Evolutionary conservation across 1,284 basidiomycete genomes (phyloP).

Genomic region (Ustilago nuda): DNA sequence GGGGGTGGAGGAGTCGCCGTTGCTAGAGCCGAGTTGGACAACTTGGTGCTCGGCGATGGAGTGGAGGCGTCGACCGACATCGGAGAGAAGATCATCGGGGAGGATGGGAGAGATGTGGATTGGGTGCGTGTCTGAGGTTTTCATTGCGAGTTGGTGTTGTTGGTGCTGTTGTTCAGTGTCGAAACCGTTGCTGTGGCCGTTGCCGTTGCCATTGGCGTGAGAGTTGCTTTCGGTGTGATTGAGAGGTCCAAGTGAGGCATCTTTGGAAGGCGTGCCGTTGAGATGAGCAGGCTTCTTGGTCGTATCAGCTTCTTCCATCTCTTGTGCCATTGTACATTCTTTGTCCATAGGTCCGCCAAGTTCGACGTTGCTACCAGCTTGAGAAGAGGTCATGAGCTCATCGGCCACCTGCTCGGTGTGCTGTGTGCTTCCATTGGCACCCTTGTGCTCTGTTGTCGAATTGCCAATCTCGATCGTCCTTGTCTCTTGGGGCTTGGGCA

Average conservation of each 20-base stretch:
- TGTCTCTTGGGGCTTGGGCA: slow-evolving; percentile 22
- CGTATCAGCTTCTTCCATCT: slow-evolving; percentile 38
- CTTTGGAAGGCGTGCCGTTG: slow-evolving; percentile 10
- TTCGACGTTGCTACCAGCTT: slow-evolving; percentile 41
- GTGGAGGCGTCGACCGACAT: slow-evolving; percentile 45
- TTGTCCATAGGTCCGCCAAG: slow-evolving; percentile 48
- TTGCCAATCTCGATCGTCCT: slow-evolving; percentile 33
- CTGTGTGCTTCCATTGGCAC: not conserved
- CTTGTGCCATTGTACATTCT: slow-evolving; percentile 45
- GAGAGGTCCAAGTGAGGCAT: slow-evolving; percentile 22
- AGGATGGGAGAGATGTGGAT: slow-evolving; percentile 63
- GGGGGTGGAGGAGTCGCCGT: not conserved
- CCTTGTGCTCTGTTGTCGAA: not conserved
- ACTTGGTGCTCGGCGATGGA: slow-evolving; percentile 31
- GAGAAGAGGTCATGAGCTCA: slow-evolving; percentile 26
- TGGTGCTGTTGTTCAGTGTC: slow-evolving; percentile 19
- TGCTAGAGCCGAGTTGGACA: slow-evolving; percentile 7
- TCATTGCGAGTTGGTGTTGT: slow-evolving; percentile 49
- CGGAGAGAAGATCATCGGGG: slow-evolving; percentile 44
- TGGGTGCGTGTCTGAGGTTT: slow-evolving; percentile 66
- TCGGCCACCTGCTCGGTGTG: slow-evolving; percentile 14
- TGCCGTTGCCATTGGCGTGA: not conserved
- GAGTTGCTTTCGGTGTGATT: slow-evolving; percentile 7
- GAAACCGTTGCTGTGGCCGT: not conserved
- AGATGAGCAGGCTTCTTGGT: slow-evolving; percentile 38